Evolutionary conservation across 345 rosid species (phyloP).

Genomic region (Syzygium grande): DNA sequence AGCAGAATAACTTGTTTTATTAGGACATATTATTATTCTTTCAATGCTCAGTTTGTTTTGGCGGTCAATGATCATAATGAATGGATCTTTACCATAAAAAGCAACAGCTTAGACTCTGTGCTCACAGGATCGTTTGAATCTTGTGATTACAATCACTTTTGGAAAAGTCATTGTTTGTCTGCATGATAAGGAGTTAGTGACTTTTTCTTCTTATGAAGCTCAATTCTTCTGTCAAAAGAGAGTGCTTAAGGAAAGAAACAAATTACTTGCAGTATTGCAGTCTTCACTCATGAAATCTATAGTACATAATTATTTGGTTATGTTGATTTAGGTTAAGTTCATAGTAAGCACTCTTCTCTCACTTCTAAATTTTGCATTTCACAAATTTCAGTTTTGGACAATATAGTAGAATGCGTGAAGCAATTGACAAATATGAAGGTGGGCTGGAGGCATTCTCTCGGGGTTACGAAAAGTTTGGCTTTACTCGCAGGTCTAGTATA

Average conservation of each 20-base stretch:
- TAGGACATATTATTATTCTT: neutral
- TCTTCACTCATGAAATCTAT: neutral
- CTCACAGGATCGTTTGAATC: neutral
- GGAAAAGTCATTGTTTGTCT: neutral
- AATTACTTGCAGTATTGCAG: neutral
- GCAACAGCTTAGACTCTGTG: neutral
- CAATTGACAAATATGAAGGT: constrained; percentile 75
- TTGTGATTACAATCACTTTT: neutral
- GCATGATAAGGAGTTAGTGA: neutral
- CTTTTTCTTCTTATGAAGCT: neutral
- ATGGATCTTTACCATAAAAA: neutral
- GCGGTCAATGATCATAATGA: neutral
- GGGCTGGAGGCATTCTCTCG: constrained; percentile 92
- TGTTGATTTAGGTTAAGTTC: neutral
- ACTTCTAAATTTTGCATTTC: neutral
- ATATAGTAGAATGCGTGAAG: constrained; percentile 61
- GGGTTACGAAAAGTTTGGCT: constrained; percentile 90
- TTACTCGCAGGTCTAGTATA: constrained; percentile 50
- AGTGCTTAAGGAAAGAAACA: neutral
- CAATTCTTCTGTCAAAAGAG: neutral
- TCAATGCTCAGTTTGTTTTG: neutral
- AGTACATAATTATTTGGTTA: neutral
- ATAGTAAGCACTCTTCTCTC: neutral
- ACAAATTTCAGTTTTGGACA: constrained; percentile 42
- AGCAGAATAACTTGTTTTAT: neutral